phyloP scores from a whole-genome alignment of 2,329 filamentous ascomycete genomes.

The Metarhizium album region DNA sequence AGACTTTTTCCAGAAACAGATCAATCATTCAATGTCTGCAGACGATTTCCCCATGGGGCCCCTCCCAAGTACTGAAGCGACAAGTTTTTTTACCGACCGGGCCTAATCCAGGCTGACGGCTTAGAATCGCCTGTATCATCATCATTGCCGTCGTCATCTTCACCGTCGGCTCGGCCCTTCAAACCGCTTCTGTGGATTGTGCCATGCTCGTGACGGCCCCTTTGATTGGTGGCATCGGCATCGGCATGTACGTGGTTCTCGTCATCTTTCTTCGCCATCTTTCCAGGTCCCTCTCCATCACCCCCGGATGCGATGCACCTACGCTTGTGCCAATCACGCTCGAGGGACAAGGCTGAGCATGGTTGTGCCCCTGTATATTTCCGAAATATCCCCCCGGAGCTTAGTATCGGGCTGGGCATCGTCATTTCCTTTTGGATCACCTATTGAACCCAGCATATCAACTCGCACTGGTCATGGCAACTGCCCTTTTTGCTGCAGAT shows the following conservation, averaged over 20 bases:
- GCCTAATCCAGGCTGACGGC: constrained; percentile 29
- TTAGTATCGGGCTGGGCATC: constrained; percentile 22
- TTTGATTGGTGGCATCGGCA: constrained; percentile 31
- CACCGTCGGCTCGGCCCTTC: constrained; percentile 31
- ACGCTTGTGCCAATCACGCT: not conserved
- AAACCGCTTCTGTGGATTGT: constrained; percentile 28
- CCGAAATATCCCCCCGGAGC: constrained; percentile 33
- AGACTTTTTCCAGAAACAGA: no score
- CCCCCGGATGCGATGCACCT: not conserved
- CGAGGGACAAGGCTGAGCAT: constrained; percentile 14
- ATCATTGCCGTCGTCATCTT: constrained; percentile 23
- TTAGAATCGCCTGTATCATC: no score
- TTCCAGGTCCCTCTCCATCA: not conserved
- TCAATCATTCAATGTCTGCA: no score
- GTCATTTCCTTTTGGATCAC: constrained; percentile 22
- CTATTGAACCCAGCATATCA: constrained; percentile 18
- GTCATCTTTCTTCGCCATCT: no score
- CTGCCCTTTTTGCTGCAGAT: constrained; percentile 20
- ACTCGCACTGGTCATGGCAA: constrained; percentile 17
- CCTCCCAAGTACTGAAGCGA: no score
- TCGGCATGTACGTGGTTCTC: constrained; percentile 22
- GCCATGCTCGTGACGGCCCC: constrained; percentile 31
- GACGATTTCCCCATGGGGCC: no score
- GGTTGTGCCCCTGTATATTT: constrained; percentile 31
- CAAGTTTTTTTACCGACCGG: no score